Percentiles rank a stretch among this genome's conserved stretches.
Conservation (phyloP, 805 yeast species). For the Candida tallmaniae region DNA sequence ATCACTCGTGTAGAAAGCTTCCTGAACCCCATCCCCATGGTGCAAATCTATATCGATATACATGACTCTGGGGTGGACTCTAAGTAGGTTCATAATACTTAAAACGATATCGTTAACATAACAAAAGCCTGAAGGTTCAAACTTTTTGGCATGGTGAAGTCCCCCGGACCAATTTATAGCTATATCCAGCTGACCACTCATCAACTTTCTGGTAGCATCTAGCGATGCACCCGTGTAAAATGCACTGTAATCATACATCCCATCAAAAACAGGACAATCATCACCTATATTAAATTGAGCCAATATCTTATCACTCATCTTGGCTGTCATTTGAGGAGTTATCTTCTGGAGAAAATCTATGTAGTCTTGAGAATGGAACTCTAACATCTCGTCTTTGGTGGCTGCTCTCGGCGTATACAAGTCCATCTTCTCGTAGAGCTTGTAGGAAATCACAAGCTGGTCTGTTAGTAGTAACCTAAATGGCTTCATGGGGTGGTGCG, state of each 20-base stretch:
- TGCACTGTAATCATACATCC: slow-evolving; percentile 84
- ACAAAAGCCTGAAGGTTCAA: slow-evolving; percentile 93
- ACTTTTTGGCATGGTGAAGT: slow-evolving; percentile 91
- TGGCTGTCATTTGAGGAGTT: slow-evolving; percentile 67
- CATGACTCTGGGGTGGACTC: slow-evolving; percentile 89
- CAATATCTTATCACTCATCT: slow-evolving; percentile 51
- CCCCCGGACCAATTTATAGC: slow-evolving; percentile 98
- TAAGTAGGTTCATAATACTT: slow-evolving; percentile 74
- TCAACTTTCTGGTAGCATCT: slow-evolving; percentile 85
- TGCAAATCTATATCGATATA: slow-evolving; percentile 94
- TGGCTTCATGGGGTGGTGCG: slow-evolving; percentile 98
- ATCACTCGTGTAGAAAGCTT: slow-evolving; percentile 92
- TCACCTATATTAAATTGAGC: slow-evolving; percentile 85
- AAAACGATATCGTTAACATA: slow-evolving; percentile 92
- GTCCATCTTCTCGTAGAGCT: slow-evolving; percentile 86
- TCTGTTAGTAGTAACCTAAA: slow-evolving; percentile 91
- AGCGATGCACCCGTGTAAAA: slow-evolving; percentile 91
- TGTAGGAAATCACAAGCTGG: slow-evolving; percentile 80
- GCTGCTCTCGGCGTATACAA: slow-evolving; percentile 81
- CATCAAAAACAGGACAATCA: slow-evolving; percentile 94
- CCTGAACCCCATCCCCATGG: slow-evolving; percentile 98
- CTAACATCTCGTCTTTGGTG: slow-evolving; percentile 68
- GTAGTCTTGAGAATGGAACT: slow-evolving; percentile 87
- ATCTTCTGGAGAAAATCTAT: slow-evolving; percentile 69
- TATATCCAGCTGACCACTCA: slow-evolving; percentile 83